A percentile compares a stretch with the other conserved stretches of the same genome.
Conservation (phyloP, 768 basidiomycete genomes). For the Suillus tomentosus region DNA sequence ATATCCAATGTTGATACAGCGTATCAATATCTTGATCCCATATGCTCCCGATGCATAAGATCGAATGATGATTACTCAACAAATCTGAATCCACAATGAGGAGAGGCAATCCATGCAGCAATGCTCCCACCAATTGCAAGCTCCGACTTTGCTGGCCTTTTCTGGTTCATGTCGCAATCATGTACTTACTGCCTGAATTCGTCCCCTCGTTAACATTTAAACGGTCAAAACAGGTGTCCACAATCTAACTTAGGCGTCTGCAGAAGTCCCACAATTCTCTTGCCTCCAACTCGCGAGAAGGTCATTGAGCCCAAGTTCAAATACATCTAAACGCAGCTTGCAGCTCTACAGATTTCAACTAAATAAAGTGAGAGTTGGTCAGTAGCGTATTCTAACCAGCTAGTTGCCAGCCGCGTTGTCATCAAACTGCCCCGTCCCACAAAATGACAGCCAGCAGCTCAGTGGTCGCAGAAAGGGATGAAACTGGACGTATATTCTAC, state of each 20-base stretch:
- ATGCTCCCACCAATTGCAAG: too few species aligned
- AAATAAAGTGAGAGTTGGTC: neutral
- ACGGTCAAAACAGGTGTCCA: neutral
- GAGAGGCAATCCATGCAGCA: too few species aligned
- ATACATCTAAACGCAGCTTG: neutral
- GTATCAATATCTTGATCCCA: too few species aligned
- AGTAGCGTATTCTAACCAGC: neutral
- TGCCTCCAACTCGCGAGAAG: neutral
- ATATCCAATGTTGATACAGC: too few species aligned
- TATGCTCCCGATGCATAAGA: too few species aligned
- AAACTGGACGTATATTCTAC: conserved; percentile 5
- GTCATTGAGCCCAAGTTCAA: neutral
- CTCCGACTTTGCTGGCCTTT: too few species aligned
- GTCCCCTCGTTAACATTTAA: too few species aligned
- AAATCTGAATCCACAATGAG: too few species aligned
- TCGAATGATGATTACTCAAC: too few species aligned
- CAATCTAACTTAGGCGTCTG: neutral
- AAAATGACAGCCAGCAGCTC: neutral
- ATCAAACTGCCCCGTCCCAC: neutral
- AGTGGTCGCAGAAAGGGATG: conserved; percentile 1
- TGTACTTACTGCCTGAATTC: too few species aligned
- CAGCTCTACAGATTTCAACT: neutral
- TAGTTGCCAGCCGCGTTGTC: neutral
- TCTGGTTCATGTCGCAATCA: too few species aligned
- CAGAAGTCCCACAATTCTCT: neutral